These are phyloP conservation scores for Vitellaria paradoxa DNA, from an alignment of 179 eudicot genomes.

Conservation along the genomic window DNA sequence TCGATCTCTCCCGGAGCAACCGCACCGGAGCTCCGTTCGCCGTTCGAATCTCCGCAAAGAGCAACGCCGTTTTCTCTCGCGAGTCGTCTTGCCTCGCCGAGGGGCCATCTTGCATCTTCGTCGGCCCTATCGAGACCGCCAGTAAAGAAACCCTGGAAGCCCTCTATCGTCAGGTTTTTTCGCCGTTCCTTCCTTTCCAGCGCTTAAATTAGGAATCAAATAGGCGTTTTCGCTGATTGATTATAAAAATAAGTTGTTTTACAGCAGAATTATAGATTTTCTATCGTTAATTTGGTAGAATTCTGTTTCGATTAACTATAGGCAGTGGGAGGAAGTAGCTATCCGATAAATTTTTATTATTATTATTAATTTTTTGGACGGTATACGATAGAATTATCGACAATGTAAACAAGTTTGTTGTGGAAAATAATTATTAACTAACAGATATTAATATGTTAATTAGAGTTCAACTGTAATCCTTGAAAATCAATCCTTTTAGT, in stretches of 20 bases:
- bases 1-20: slow-evolving; percentile 22
- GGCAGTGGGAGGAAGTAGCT: too few relatives aligned
- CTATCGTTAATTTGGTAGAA: neutral
- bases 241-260: neutral
- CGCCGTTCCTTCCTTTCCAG: neutral
- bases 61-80: slow-evolving; percentile 25
- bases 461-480: too few relatives aligned
- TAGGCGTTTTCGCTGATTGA: slow-evolving; percentile 1
- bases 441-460: too few relatives aligned
- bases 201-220: neutral
- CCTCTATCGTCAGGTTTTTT: slow-evolving; percentile 76
- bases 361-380: too few relatives aligned
- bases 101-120: slow-evolving; percentile 84
- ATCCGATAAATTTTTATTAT: too few relatives aligned
- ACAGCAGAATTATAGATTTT: neutral
- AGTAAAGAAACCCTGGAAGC: slow-evolving; percentile 95
- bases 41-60: slow-evolving; percentile 31
- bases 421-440: too few relatives aligned
- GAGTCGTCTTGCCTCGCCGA: slow-evolving; percentile 32
- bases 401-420: too few relatives aligned
- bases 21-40: slow-evolving; percentile 37
- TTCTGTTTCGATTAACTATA: neutral
- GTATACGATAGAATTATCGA: too few relatives aligned
- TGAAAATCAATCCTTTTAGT: too few relatives aligned
- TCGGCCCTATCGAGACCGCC: slow-evolving; percentile 88